These are phyloP conservation scores for Solanum piurae DNA, from an alignment of 257 asterid genomes.

Conservation along the genomic window DNA sequence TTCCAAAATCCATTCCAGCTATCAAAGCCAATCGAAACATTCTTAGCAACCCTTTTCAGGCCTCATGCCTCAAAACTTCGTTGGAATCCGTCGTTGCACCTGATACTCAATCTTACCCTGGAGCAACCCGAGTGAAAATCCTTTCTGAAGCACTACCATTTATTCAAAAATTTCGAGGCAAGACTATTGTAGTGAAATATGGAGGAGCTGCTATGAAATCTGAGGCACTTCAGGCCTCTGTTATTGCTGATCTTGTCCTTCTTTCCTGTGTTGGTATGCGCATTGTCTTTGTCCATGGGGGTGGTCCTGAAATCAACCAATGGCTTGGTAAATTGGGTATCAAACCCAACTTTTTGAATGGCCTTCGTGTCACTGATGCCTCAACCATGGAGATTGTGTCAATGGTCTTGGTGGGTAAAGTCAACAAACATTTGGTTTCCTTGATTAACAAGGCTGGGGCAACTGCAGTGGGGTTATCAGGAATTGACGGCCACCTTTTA, in stretches of 20 bases:
- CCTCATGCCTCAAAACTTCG: conserved; percentile 34
- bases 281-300: conserved; percentile 74
- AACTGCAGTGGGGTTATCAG: conserved; percentile 70
- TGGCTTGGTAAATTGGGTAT: conserved; percentile 53
- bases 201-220: conserved; percentile 90
- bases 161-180: conserved; percentile 67
- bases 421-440: conserved; percentile 61
- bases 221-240: conserved; percentile 77
- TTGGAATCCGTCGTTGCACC: conserved; percentile 19
- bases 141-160: conserved; percentile 74
- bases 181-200: conserved; percentile 74
- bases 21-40: not conserved
- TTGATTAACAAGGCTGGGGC: conserved; percentile 76
- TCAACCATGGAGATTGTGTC: conserved; percentile 79
- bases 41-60: conserved; percentile 4
- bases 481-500: conserved; percentile 62
- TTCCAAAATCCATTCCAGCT: conserved; percentile 2
- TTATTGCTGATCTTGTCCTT: conserved; percentile 65
- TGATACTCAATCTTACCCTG: conserved; percentile 29
- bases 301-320: conserved; percentile 82
- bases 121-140: conserved; percentile 52
- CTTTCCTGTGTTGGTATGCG: conserved; percentile 75
- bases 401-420: conserved; percentile 72
- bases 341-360: conserved; percentile 60
- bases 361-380: conserved; percentile 76